Evolutionary conservation across 2,329 filamentous ascomycete species (phyloP).

Genomic region (Paracamarosporium sp.): DNA sequence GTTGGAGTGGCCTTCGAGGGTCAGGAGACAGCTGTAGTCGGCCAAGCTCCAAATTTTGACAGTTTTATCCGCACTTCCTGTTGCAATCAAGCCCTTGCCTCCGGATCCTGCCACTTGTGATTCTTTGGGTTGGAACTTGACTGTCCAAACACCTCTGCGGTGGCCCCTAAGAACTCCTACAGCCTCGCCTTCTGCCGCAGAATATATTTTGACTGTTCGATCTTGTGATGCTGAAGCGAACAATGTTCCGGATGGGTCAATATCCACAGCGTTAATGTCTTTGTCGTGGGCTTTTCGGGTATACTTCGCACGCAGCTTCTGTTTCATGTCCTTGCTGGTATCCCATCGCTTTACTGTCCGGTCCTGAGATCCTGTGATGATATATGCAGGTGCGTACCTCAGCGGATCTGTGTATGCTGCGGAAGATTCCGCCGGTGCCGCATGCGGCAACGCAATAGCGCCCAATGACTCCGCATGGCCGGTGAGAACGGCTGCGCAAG

Average conservation of each 20-base stretch:
- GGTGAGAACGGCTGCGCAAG: slow-evolving; percentile 81
- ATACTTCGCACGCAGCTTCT: slow-evolving; percentile 72
- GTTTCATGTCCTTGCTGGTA: slow-evolving; percentile 60
- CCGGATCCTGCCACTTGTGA: slow-evolving; percentile 67
- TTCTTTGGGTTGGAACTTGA: slow-evolving; percentile 83
- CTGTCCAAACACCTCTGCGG: slow-evolving; percentile 93
- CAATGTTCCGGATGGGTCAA: slow-evolving; percentile 74
- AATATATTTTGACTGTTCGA: slow-evolving; percentile 97
- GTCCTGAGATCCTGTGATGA: slow-evolving; percentile 93
- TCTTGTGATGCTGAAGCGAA: slow-evolving; percentile 98
- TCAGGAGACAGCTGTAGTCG: slow-evolving; percentile 90
- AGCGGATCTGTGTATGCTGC: slow-evolving; percentile 76
- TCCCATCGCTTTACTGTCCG: slow-evolving; percentile 96
- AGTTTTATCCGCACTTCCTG: slow-evolving; percentile 94
- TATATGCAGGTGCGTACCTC: slow-evolving; percentile 79
- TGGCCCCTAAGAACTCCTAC: slow-evolving; percentile 92
- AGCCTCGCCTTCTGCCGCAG: slow-evolving; percentile 84
- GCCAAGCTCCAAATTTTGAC: slow-evolving; percentile 93
- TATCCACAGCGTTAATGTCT: slow-evolving; percentile 94
- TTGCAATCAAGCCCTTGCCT: slow-evolving; percentile 82
- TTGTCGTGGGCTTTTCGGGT: slow-evolving; percentile 98
- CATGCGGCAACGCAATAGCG: slow-evolving; percentile 82
- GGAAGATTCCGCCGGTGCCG: slow-evolving; percentile 70
- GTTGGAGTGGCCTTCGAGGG: slow-evolving; percentile 95
- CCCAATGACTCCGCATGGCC: slow-evolving; percentile 95